Base-by-base conservation (phyloP, 371 early-diverging fungal species). In the Mucor plumbeus region DNA sequence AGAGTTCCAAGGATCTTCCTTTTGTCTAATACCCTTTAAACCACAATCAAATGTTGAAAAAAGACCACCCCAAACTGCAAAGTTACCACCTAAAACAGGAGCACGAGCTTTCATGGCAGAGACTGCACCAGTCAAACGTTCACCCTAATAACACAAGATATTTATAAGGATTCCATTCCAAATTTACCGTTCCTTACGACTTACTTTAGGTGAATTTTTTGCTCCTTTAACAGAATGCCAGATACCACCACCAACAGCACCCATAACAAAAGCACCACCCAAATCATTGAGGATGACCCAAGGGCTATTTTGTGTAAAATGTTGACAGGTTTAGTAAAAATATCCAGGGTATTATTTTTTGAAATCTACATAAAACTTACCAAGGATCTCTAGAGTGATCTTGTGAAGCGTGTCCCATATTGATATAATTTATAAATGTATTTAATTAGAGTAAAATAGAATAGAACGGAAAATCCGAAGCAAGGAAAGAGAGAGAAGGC, bases 11-110 rank as follows among this genome's bases (percentile, higher is more conserved):
- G 94, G 90, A 85, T 99, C 98, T 74, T 99, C 98, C 89, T 97
- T 97, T 72, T 93, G 93, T 76, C 98, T 86, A 56, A 96, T 79
- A 65, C 91, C 91, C 73, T 92, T 94, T 58, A 99, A 80, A 56
- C 89, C 91, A 82, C 99, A 99, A 77, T 99, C 99, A 68, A 95
- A 95, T 14, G 98, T 91, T 62, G 93, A 93, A 79, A 97, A 99
- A 64, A 98, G 86, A 64, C 96, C 97, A 75, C 97, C 96, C 99
- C 99, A 99, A 15, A 96, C 97, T 8, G 97, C 98, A 84, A 99
- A 99, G 86, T 97, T 97, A 58, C 97, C 98, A 58, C 96, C 97
- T 40, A 94, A 79, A 39, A 97, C 93, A 39, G 99, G 99, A 3
- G 96, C 96, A 59, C 97, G 91, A 44, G 95, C 91, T 77, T 97